phyloP scores from a whole-genome alignment of 1,284 basidiomycete genomes.

The Puccinia novopanici region DNA sequence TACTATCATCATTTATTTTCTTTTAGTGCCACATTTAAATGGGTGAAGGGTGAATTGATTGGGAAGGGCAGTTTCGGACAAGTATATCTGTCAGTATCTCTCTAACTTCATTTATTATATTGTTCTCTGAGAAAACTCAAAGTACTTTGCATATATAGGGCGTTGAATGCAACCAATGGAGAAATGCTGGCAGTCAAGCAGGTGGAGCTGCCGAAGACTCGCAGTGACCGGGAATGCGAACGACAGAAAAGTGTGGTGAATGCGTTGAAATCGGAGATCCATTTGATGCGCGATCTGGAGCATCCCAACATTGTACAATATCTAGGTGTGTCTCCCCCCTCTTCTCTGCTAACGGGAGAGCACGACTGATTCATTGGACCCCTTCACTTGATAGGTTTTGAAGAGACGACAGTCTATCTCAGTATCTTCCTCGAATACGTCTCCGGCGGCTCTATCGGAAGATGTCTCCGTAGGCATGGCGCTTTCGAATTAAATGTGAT shows the following conservation, averaged over 20 bases:
- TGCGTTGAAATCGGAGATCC: slow-evolving; percentile 89
- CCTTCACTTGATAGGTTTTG: slow-evolving; percentile 64
- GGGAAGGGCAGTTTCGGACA: slow-evolving; percentile 95
- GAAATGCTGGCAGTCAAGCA: slow-evolving; percentile 99
- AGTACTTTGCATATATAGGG: slow-evolving; percentile 58
- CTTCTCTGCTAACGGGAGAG: no score
- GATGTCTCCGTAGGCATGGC: slow-evolving; percentile 86
- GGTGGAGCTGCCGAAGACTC: slow-evolving; percentile 88
- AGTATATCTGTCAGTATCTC: slow-evolving; percentile 70
- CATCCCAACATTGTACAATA: slow-evolving; percentile 97
- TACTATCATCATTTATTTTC: slow-evolving; percentile 61
- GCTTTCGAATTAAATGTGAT: slow-evolving; percentile 90
- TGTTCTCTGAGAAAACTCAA: not conserved
- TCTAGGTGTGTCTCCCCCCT: slow-evolving; percentile 66
- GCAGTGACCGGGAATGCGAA: slow-evolving; percentile 82
- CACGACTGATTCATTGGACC: not conserved
- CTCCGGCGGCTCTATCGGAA: slow-evolving; percentile 92
- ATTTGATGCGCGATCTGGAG: slow-evolving; percentile 91
- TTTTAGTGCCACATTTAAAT: slow-evolving; percentile 98
- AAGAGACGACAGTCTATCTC: slow-evolving; percentile 82
- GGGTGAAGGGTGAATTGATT: slow-evolving; percentile 96
- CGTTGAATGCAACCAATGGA: slow-evolving; percentile 94
- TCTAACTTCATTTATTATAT: not conserved
- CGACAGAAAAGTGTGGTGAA: slow-evolving; percentile 84
- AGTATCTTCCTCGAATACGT: slow-evolving; percentile 99